Base-by-base conservation (phyloP, 345 rosid genomes). In the Anastatica hierochuntica region DNA sequence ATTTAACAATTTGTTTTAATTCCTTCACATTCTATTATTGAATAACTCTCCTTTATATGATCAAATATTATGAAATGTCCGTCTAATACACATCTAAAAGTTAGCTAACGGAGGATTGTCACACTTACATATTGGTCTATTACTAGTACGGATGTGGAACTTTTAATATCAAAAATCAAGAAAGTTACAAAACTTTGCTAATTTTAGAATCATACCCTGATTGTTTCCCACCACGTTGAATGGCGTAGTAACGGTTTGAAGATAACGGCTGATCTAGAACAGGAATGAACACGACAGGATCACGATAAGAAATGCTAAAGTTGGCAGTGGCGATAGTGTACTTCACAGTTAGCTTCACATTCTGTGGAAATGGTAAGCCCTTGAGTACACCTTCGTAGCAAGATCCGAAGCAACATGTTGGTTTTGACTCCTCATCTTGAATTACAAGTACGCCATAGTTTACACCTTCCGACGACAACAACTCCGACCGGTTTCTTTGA, bases 341-440 rank as follows among this genome's bases (percentile, higher is more conserved):
- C n/a, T n/a, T 24, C 15, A 77, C 67, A 1, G 16, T 43, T 8
- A 79, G 40, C 43, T 58, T 51, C 65, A 62, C 67, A 67, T 77
- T 76, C 15, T 77, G 83, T 12, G 90, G 83, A 60, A 82, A 77
- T 31, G 81, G 80, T 7, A 76, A 24, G 19, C 74, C 66, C 4
- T 4, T 41, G 15, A 74, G 37, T 3, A 5, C 8, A 29, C 5
- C 7, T 6, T 50, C 67, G 14, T 57, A 33, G 34, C 70, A 76
- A 2, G n/a, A 14, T 1, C 84, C 86, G 27, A 68, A 79, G 48
- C 73, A 80, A 53, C 68, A 63, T 27, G 77, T 76, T 1, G 73
- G 46, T 40, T 51, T 49, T 0, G 77, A 64, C 42, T 75, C 83
- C 65, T 83, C 81, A 13, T 83, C 86, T 53, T 47, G 72, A 45